These are phyloP conservation scores for Ascosphaera apis DNA, from an alignment of 2,329 filamentous ascomycete species.

Conservation along the genomic window DNA sequence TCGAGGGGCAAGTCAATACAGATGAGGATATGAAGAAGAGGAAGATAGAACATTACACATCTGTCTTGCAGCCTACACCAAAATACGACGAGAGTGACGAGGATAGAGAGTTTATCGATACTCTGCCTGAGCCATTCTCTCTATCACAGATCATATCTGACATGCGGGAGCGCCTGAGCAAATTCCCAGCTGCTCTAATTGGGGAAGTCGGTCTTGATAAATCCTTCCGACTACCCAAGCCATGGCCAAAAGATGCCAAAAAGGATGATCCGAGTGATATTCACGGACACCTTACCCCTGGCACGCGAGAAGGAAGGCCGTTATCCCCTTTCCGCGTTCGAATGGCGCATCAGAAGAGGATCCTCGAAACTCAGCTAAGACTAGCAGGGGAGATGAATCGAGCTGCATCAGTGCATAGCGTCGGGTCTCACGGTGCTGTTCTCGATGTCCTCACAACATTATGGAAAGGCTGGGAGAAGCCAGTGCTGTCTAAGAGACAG, in stretches of 20 bases:
- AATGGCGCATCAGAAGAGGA: constrained; percentile 32
- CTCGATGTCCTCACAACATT: constrained; percentile 31
- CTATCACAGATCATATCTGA: constrained; percentile 29
- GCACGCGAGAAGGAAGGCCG: constrained; percentile 34
- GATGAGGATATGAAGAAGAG: constrained; percentile 8
- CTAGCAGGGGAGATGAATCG: constrained; percentile 35
- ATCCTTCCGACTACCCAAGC: constrained; percentile 34
- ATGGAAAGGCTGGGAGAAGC: constrained; percentile 34
- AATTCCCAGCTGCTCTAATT: constrained; percentile 31
- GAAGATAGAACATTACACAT: constrained; percentile 28
- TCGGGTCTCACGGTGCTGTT: constrained; percentile 36
- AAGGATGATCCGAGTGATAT: constrained; percentile 15
- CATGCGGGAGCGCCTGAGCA: constrained; percentile 24
- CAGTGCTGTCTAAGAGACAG: constrained; percentile 26
- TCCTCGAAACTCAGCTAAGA: constrained; percentile 33
- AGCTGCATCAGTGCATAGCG: constrained; percentile 38
- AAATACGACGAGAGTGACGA: constrained; percentile 11
- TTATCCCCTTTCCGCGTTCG: constrained; percentile 34
- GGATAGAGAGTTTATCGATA: constrained; percentile 24
- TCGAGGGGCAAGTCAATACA: constrained; percentile 6
- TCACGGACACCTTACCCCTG: constrained; percentile 23
- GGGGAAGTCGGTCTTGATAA: constrained; percentile 41
- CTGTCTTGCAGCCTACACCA: constrained; percentile 26
- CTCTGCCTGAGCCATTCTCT: constrained; percentile 30
- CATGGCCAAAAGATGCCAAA: constrained; percentile 17